Percentiles rank a stretch among this genome's conserved stretches.
phyloP scores from a whole-genome alignment of 768 basidiomycete genomes.

The Cubamyces sp. region DNA sequence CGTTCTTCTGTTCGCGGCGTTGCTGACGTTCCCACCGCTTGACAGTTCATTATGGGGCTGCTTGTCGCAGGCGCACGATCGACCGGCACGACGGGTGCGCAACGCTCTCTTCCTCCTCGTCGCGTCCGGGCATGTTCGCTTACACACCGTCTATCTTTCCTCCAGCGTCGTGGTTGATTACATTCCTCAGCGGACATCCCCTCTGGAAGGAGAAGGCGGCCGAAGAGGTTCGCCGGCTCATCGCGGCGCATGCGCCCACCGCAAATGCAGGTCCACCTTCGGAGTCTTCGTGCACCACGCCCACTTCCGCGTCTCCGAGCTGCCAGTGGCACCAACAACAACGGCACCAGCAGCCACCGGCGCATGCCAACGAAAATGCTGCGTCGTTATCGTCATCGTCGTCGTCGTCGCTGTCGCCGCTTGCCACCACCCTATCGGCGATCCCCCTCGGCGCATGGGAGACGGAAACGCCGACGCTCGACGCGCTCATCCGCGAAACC shows the following conservation, averaged over 20 bases:
- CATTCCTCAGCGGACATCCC: slow-evolving; percentile 67
- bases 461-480: slow-evolving; percentile 66
- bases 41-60: slow-evolving; percentile 80
- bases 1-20: background rate
- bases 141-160: slow-evolving; percentile 6
- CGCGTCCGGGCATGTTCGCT: slow-evolving; percentile 5
- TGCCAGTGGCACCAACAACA: too few relatives aligned
- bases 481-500: slow-evolving; percentile 76
- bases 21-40: slow-evolving; percentile 26
- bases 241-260: slow-evolving; percentile 43
- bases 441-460: slow-evolving; percentile 77
- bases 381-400: too few relatives aligned
- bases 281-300: background rate
- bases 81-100: slow-evolving; percentile 68
- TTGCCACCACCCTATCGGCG: slow-evolving; percentile 54
- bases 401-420: slow-evolving; percentile 32
- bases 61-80: slow-evolving; percentile 82
- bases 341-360: too few relatives aligned
- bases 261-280: background rate
- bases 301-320: background rate
- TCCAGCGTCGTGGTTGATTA: slow-evolving; percentile 73
- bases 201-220: slow-evolving; percentile 69
- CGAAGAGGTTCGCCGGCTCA: slow-evolving; percentile 59
- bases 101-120: slow-evolving; percentile 22
- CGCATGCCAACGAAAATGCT: background rate